These are phyloP conservation scores for Macrolepiota albuminosa DNA, from an alignment of 768 basidiomycete species.

Conservation along the genomic window DNA sequence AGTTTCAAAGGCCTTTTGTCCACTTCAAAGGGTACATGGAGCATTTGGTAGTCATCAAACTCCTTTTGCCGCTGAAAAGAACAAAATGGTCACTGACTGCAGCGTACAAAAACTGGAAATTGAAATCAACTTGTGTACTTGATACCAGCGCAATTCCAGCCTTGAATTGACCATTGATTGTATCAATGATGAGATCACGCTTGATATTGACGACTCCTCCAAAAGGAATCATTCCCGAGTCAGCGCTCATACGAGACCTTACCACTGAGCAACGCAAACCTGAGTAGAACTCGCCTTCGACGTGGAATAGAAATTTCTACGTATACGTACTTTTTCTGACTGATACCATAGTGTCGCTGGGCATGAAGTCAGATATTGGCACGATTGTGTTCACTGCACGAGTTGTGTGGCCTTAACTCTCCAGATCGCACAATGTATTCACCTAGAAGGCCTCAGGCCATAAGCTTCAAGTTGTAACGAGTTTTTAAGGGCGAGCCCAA, in stretches of 20 bases:
- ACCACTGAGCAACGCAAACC: background rate
- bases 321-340: background rate
- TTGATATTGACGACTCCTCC: background rate
- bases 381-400: background rate
- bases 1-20: background rate
- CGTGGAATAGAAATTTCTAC: background rate
- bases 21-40: conserved; percentile 31
- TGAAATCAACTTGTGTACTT: too few relatives aligned
- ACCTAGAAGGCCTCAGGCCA: background rate
- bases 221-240: conserved; percentile 1
- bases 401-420: background rate
- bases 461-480: too few relatives aligned
- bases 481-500: background rate
- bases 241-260: background rate
- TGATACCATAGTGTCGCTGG: background rate
- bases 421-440: background rate
- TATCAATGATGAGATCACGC: background rate
- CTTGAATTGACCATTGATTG: background rate
- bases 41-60: conserved; percentile 36
- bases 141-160: background rate
- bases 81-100: background rate
- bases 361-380: background rate
- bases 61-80: background rate
- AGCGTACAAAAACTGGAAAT: background rate
- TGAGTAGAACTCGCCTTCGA: background rate